phyloP scores from a whole-genome alignment of 1,284 basidiomycete species.

The Ceratobasidium papillatum region DNA sequence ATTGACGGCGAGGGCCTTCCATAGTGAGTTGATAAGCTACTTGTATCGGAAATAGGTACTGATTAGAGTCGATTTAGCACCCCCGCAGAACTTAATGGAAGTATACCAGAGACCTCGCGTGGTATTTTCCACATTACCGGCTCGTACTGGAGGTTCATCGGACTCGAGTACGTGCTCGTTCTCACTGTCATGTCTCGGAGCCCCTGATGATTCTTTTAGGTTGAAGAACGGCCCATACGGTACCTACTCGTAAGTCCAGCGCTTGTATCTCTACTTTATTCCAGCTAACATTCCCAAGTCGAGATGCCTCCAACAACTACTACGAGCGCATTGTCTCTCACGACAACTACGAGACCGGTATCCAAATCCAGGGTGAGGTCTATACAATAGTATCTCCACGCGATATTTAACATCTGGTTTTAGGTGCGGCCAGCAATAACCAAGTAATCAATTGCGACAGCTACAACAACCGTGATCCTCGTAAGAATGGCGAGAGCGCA shows the following conservation, averaged over 20 bases:
- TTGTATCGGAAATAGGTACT: background rate
- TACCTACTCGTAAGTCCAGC: conserved; percentile 35
- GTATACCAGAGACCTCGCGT: conserved; percentile 39
- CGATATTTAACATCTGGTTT: background rate
- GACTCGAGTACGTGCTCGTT: conserved; percentile 31
- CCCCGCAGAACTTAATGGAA: conserved; percentile 41
- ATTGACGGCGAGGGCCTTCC: conserved; percentile 43
- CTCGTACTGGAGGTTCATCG: conserved; percentile 43
- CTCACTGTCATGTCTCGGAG: background rate
- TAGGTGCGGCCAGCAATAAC: conserved; percentile 43
- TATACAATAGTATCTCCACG: background rate
- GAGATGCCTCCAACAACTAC: conserved; percentile 44
- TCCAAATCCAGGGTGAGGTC: conserved; percentile 27
- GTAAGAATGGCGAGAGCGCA: conserved; percentile 45
- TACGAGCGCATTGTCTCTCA: conserved; percentile 42
- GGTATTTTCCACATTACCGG: conserved; percentile 42
- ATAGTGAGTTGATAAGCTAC: background rate
- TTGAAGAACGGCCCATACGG: conserved; percentile 43
- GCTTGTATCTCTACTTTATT: background rate
- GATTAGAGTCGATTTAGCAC: conserved; percentile 18
- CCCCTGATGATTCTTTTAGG: background rate
- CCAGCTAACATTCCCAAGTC: background rate
- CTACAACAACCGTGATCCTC: conserved; percentile 44
- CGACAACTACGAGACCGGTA: conserved; percentile 45
- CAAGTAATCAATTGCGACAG: conserved; percentile 43